Conservation (phyloP, 768 basidiomycete genomes). For the Russula sp. region DNA sequence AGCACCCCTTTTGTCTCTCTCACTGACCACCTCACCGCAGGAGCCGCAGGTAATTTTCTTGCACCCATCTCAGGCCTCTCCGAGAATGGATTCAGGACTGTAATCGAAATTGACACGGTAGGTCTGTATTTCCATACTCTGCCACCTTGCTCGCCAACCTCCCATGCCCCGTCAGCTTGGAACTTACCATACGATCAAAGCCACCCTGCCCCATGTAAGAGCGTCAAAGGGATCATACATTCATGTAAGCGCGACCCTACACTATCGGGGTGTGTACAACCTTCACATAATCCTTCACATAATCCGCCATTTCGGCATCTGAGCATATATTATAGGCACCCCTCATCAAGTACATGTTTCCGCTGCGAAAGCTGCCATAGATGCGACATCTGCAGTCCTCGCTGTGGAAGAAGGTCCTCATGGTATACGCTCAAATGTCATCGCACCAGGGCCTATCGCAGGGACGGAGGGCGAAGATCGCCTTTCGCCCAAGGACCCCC, state of each 20-base stretch:
- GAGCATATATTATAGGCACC: constrained; percentile 40
- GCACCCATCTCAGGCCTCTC: constrained; percentile 79
- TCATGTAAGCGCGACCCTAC: constrained; percentile 84
- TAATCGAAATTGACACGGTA: constrained; percentile 91
- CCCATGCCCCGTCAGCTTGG: constrained; percentile 54
- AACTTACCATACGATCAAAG: constrained; percentile 92
- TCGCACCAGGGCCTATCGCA: constrained; percentile 77
- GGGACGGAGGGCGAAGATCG: constrained; percentile 71
- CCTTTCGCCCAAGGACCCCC: constrained; percentile 32
- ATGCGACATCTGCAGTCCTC: constrained; percentile 78
- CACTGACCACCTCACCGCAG: constrained; percentile 33
- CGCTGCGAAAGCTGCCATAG: constrained; percentile 91
- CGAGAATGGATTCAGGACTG: constrained; percentile 87
- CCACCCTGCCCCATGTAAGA: constrained; percentile 71
- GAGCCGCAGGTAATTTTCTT: constrained; percentile 95
- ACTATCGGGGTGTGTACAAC: constrained; percentile 59
- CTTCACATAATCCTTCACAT: not conserved
- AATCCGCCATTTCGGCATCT: not conserved
- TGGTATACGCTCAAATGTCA: constrained; percentile 87
- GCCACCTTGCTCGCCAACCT: not conserved
- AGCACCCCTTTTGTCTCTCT: not conserved
- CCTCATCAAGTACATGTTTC: constrained; percentile 92
- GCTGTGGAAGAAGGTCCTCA: constrained; percentile 93
- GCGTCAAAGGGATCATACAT: constrained; percentile 75
- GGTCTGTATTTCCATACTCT: constrained; percentile 24